Conservation (phyloP, 441 rosid species). For the Erodium chrysanthum region DNA sequence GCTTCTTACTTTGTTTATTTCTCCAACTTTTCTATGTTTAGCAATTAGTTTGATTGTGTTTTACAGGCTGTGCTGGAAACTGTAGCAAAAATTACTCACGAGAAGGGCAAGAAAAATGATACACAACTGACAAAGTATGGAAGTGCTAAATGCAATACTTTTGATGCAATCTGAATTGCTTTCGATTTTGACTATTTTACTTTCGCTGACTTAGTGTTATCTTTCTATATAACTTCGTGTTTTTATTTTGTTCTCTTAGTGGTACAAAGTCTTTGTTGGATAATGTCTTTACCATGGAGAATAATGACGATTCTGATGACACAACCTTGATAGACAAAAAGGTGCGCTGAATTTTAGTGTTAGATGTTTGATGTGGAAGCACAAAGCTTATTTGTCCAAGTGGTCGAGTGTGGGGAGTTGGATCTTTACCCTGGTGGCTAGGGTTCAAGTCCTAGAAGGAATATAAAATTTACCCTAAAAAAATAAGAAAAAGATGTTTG, state of each 20-base stretch:
- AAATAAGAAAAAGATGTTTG: no score
- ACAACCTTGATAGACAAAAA: slow-evolving; percentile 83
- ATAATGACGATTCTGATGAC: slow-evolving; percentile 86
- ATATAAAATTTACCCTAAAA: no score
- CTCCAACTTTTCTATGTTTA: slow-evolving; percentile 6
- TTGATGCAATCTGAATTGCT: slow-evolving; percentile 9
- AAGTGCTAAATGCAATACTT: slow-evolving; percentile 7
- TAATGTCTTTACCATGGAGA: slow-evolving; percentile 78
- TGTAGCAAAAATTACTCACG: slow-evolving; percentile 83
- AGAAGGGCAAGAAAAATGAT: slow-evolving; percentile 71
- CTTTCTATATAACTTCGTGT: background rate
- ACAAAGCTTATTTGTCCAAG: no score
- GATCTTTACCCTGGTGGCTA: no score
- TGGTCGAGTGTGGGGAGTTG: no score
- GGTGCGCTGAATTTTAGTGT: slow-evolving; percentile 29
- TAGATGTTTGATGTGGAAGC: background rate
- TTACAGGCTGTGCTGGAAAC: slow-evolving; percentile 85
- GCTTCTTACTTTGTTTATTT: slow-evolving; percentile 4
- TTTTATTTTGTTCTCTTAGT: slow-evolving; percentile 26
- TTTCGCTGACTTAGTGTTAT: slow-evolving; percentile 2
- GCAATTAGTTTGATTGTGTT: slow-evolving; percentile 18
- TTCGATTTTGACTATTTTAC: background rate
- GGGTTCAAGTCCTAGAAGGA: no score
- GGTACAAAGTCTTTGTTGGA: slow-evolving; percentile 72
- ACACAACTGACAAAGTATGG: slow-evolving; percentile 61